Evolutionary conservation across 805 yeast genomes (phyloP), one percentile per base, ranked within the genome.

Genomic region (Wickerhamiella australiensis): DNA sequence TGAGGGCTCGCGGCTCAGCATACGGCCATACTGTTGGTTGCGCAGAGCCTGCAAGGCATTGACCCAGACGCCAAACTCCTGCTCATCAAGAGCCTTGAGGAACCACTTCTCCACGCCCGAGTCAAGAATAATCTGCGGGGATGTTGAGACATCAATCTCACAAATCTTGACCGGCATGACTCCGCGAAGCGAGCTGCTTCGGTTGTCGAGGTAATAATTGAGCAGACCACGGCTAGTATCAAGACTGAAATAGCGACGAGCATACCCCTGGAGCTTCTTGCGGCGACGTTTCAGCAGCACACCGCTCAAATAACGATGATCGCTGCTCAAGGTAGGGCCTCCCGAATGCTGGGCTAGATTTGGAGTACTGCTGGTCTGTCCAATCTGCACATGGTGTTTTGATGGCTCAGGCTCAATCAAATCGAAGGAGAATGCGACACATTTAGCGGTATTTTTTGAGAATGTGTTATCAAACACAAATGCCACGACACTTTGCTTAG

Each of bases 81-180:
- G 69, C 9, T 66, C 65, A 50, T 72, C 77, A 43, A 71, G 67
- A 0, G 96, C 84, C 58, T 83, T 85, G 53, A 90, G 69, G 35
- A 78, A 79, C 97, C 97, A 90, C 8, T 84, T 79, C 62, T 90
- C 97, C 78, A 90, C 80, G 2, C 97, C 97, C 0, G 96, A 86
- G 63, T 92, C 96, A 52, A 92, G 75, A 42, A 82, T 79, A 40
- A 92, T 79, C 58, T 84, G 81, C 12, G 27, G 27, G 48, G 76
- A 67, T 21, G 77, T 76, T 51, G 75, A 75, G 0, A 94, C 95
- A 50, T 88, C 77, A 1, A 92, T 79, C n/a, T 83, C 83, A 2
- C 94, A 79, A 44, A 82, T 74, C 48, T 76, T 78, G 45, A 92
- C 78, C 33, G 90, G 94, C 85, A 92, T 86, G 59, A 85, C 87